A percentile compares a stretch with the other conserved stretches of the same genome.
Evolutionary conservation across 2,329 filamentous ascomycete species (phyloP).

Genomic region (Aspergillus cejpii): DNA sequence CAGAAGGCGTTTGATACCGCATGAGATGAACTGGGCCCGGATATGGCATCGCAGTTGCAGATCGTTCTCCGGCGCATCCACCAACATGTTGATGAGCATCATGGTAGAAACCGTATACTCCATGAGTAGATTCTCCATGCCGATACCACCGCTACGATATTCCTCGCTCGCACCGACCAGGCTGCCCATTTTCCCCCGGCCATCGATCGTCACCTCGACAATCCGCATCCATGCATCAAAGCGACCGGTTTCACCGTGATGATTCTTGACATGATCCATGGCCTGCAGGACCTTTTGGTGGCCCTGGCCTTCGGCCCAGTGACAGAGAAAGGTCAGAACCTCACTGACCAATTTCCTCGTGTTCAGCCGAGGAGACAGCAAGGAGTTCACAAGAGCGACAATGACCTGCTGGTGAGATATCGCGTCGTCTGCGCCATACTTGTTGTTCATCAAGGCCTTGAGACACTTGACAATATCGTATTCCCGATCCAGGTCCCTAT

Average conservation of each 20-base stretch:
- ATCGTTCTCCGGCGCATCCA: slow-evolving; percentile 84
- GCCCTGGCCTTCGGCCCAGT: slow-evolving; percentile 83
- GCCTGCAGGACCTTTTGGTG: slow-evolving; percentile 91
- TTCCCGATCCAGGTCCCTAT: slow-evolving; percentile 81
- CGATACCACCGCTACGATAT: slow-evolving; percentile 88
- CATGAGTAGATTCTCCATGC: slow-evolving; percentile 98
- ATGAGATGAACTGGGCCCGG: slow-evolving; percentile 89
- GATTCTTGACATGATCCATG: slow-evolving; percentile 81
- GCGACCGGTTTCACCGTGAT: slow-evolving; percentile 84
- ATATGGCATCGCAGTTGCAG: slow-evolving; percentile 89
- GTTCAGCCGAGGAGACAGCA: slow-evolving; percentile 81
- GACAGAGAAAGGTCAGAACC: slow-evolving; percentile 90
- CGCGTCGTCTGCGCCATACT: slow-evolving; percentile 95
- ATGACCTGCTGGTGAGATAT: slow-evolving; percentile 84
- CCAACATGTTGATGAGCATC: slow-evolving; percentile 92
- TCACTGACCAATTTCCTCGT: slow-evolving; percentile 94
- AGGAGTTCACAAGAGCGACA: slow-evolving; percentile 74
- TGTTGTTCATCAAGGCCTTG: slow-evolving; percentile 98
- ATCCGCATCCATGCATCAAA: slow-evolving; percentile 99
- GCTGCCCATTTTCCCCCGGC: slow-evolving; percentile 97
- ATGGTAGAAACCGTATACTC: slow-evolving; percentile 95
- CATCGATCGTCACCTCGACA: slow-evolving; percentile 93
- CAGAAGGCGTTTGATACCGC: slow-evolving; percentile 88
- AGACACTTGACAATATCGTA: slow-evolving; percentile 98
- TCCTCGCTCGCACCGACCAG: slow-evolving; percentile 95